Percentiles rank a stretch among this genome's conserved stretches.
phyloP scores from a whole-genome alignment of 495 filamentous ascomycete genomes.

The Aspergillus bertholletiae region DNA sequence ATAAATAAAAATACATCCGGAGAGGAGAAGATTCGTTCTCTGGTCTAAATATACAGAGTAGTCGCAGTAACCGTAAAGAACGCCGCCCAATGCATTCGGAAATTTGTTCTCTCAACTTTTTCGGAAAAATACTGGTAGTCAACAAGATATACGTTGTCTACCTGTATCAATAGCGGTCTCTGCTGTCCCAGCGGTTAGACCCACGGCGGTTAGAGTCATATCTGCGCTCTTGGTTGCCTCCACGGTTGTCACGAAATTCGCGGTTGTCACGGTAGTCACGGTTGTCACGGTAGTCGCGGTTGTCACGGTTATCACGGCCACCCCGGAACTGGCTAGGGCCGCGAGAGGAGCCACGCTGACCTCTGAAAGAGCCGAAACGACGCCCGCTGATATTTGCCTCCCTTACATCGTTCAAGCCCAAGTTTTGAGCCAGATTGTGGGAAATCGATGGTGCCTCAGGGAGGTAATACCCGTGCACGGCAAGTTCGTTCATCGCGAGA shows the following conservation, averaged over 20 bases:
- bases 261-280: too few species aligned
- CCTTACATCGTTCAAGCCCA: too few species aligned
- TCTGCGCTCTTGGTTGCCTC: neutral
- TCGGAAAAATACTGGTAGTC: neutral
- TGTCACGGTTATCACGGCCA: too few species aligned
- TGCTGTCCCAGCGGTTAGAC: neutral
- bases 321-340: too few species aligned
- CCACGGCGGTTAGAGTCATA: neutral
- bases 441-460: conserved; percentile 11
- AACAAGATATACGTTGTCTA: neutral
- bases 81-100: neutral
- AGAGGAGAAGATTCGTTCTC: neutral
- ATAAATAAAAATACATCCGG: neutral
- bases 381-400: too few species aligned
- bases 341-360: too few species aligned
- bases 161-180: neutral
- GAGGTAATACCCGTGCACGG: conserved; percentile 59
- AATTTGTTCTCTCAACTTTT: neutral
- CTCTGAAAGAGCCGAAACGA: too few species aligned
- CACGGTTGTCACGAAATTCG: too few species aligned
- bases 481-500: conserved; percentile 58
- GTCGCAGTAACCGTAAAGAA: neutral
- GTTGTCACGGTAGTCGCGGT: too few species aligned
- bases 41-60: neutral
- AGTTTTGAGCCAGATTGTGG: neutral